Evolutionary conservation across 371 early-diverging fungal genomes (phyloP).

Genomic region (Zopfochytrium polystomum): DNA sequence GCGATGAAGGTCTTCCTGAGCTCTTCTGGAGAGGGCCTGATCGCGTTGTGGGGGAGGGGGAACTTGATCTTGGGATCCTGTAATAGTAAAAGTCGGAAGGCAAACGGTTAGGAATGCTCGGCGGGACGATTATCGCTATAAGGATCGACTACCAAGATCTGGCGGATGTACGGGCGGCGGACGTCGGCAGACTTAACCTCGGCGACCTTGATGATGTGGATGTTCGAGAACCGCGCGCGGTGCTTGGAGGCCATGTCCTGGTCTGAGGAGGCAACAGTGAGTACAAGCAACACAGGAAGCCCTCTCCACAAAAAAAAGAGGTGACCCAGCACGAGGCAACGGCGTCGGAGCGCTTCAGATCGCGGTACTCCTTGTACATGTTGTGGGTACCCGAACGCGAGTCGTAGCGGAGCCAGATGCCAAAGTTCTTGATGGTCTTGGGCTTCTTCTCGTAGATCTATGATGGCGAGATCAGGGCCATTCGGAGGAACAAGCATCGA

Average conservation of each 20-base stretch:
- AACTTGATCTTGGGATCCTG: conserved; percentile 85
- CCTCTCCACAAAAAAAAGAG: conserved; percentile 2
- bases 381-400: conserved; percentile 99
- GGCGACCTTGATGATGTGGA: conserved; percentile 98
- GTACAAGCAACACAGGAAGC: neutral
- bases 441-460: conserved; percentile 96
- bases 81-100: too few relatives aligned
- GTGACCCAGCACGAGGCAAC: conserved; percentile 85
- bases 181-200: conserved; percentile 86
- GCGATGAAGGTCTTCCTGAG: conserved; percentile 80
- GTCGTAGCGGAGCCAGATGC: conserved; percentile 99
- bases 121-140: too few relatives aligned
- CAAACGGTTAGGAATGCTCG: too few relatives aligned
- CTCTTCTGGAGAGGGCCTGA: conserved; percentile 69
- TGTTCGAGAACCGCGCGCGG: conserved; percentile 95
- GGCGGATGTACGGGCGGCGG: conserved; percentile 96
- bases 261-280: too few relatives aligned
- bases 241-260: conserved; percentile 99
- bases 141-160: too few relatives aligned
- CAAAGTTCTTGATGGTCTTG: conserved; percentile 96
- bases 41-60: conserved; percentile 96
- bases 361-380: conserved; percentile 99
- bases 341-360: conserved; percentile 89
- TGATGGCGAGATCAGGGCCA: too few relatives aligned
- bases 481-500: too few relatives aligned